These are phyloP conservation scores for Ottelia alismoides DNA, from an alignment of 106 monocot species.

Conservation along the genomic window DNA sequence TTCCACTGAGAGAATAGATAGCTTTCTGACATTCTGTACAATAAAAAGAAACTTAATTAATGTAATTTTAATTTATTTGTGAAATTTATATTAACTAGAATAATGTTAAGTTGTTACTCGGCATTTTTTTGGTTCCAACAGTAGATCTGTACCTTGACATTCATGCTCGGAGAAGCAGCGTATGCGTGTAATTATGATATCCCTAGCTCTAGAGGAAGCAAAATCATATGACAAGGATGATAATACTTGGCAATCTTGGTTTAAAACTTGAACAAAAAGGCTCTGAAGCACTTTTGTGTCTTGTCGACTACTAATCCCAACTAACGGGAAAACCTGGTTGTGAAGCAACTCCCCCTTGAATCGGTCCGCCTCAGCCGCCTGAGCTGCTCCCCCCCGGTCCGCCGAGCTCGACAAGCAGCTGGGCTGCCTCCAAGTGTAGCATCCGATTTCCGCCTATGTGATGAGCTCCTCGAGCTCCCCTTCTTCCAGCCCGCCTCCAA, in stretches of 20 bases:
- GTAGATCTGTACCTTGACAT: slow-evolving; percentile 95
- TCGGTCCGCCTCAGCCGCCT: too few relatives aligned
- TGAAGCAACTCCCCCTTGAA: slow-evolving; percentile 87
- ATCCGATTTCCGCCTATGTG: too few relatives aligned
- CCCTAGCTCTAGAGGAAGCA: slow-evolving; percentile 32
- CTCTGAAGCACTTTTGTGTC: slow-evolving; percentile 88
- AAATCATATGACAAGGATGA: slow-evolving; percentile 42
- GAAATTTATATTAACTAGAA: too few relatives aligned
- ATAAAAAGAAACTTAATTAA: too few relatives aligned
- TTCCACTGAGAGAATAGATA: slow-evolving; percentile 83
- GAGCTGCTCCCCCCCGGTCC: too few relatives aligned
- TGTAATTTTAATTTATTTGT: too few relatives aligned
- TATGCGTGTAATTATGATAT: slow-evolving; percentile 69
- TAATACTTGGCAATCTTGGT: slow-evolving; percentile 82
- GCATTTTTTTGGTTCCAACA: slow-evolving; percentile 3
- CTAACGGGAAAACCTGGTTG: slow-evolving; percentile 76
- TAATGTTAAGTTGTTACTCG: too few relatives aligned
- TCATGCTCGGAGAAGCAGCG: slow-evolving; percentile 92
- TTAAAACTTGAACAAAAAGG: slow-evolving; percentile 81
- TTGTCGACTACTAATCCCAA: slow-evolving; percentile 85
- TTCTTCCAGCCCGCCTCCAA: too few relatives aligned
- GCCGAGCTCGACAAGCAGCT: too few relatives aligned
- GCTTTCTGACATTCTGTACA: slow-evolving; percentile 93
- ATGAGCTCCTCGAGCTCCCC: too few relatives aligned
- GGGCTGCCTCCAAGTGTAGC: too few relatives aligned